phyloP scores from a whole-genome alignment of 2,329 filamentous ascomycete species.

The Pseudogymnoascus sp. region DNA sequence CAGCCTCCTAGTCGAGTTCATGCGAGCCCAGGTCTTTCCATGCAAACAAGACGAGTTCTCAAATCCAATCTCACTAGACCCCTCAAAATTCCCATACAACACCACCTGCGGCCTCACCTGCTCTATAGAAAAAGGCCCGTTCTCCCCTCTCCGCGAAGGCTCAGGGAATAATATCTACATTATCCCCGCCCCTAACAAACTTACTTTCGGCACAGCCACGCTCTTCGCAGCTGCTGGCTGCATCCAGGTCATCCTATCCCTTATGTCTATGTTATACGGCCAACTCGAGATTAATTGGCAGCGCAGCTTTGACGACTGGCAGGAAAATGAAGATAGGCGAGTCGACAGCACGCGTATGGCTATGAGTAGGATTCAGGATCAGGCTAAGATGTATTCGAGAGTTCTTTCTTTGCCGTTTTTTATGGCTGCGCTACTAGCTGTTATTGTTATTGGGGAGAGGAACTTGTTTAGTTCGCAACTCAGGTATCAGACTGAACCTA shows the following conservation, averaged over 20 bases:
- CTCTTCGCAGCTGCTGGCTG: conserved; percentile 58
- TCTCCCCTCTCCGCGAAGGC: conserved; percentile 47
- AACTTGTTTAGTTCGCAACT: conserved; percentile 57
- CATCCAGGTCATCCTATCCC: conserved; percentile 54
- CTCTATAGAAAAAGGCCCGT: conserved; percentile 38
- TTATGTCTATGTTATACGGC: conserved; percentile 56
- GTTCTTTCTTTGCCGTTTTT: conserved; percentile 54
- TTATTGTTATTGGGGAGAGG: conserved; percentile 54
- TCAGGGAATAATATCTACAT: conserved; percentile 56
- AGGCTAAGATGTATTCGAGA: conserved; percentile 42
- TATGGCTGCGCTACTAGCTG: conserved; percentile 48
- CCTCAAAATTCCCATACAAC: conserved; percentile 39
- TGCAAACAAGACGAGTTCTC: conserved; percentile 38
- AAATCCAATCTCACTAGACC: conserved; percentile 30
- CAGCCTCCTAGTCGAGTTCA: conserved; percentile 59
- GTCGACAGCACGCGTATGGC: no score
- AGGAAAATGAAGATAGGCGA: conserved; percentile 13
- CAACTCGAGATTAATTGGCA: conserved; percentile 57
- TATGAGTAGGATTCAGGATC: conserved; percentile 16
- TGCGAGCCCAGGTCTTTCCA: conserved; percentile 39
- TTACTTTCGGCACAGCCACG: conserved; percentile 53
- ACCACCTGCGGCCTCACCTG: conserved; percentile 44
- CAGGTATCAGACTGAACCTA: conserved; percentile 53
- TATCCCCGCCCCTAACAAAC: conserved; percentile 46
- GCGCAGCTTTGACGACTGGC: conserved; percentile 31